phyloP scores from a whole-genome alignment of 345 rosid species.

The Brassica incana region DNA sequence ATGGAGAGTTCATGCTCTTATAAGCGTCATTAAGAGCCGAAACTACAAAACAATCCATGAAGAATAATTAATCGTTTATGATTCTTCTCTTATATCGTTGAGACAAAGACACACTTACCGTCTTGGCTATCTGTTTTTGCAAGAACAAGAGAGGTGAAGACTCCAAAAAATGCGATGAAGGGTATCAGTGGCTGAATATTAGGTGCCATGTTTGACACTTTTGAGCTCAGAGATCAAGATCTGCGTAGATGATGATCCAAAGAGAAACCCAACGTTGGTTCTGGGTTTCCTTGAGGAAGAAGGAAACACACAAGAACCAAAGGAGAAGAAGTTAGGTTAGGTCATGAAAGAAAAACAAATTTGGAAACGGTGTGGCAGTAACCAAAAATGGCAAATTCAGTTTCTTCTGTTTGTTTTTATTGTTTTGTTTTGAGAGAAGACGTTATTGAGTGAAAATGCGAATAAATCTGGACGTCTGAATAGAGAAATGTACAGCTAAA shows the following conservation, averaged over 20 bases:
- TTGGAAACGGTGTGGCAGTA: conserved; percentile 28
- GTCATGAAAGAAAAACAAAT: conserved; percentile 20
- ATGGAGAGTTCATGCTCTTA: conserved; percentile 79
- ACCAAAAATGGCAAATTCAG: conserved; percentile 26
- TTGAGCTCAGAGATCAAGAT: background rate
- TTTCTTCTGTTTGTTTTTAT: conserved; percentile 17
- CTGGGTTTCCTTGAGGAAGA: conserved; percentile 38
- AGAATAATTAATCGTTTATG: background rate
- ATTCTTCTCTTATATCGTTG: background rate
- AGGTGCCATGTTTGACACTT: conserved; percentile 30
- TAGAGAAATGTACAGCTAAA: conserved; percentile 34
- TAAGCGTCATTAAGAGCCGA: conserved; percentile 83
- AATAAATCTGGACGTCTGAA: conserved; percentile 45
- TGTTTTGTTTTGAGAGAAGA: conserved; percentile 4
- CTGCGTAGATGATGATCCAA: conserved; percentile 17
- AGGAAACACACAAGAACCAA: conserved; percentile 39
- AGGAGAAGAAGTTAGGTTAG: conserved; percentile 28
- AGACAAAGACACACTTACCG: conserved; percentile 39
- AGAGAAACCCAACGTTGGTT: conserved; percentile 36
- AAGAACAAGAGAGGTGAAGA: conserved; percentile 39
- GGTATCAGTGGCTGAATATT: conserved; percentile 11
- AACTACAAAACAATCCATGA: conserved; percentile 43
- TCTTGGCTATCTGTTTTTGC: conserved; percentile 61
- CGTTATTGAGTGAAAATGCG: conserved; percentile 35
- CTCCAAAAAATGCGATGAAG: conserved; percentile 41